These are phyloP conservation scores for Aspergillus ustus DNA, from an alignment of 2,329 filamentous ascomycete species.

Conservation along the genomic window DNA sequence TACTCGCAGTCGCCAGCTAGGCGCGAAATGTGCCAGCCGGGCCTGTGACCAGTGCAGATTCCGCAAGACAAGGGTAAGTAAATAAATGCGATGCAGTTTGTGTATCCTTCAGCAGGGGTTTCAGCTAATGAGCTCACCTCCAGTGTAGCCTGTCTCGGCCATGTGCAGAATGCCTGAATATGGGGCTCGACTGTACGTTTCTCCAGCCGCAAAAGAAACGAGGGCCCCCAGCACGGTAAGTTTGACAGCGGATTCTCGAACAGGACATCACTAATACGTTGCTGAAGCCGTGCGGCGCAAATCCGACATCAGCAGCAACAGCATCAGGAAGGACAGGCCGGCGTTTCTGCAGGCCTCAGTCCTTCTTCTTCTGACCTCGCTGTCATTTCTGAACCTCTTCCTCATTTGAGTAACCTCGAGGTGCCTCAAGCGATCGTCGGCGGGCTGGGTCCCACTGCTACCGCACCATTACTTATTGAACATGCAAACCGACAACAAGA, in stretches of 20 bases:
- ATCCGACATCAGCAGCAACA: conserved; percentile 42
- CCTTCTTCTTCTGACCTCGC: background rate
- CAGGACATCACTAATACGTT: background rate
- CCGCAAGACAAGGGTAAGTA: conserved; percentile 44
- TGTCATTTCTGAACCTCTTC: background rate
- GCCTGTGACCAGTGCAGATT: conserved; percentile 51
- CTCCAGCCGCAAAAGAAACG: conserved; percentile 49
- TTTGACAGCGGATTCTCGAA: conserved; percentile 16
- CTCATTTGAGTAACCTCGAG: background rate
- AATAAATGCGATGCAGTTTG: background rate
- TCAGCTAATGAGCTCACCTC: conserved; percentile 9
- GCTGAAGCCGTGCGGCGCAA: conserved; percentile 41
- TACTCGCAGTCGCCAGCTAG: background rate
- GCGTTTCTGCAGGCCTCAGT: conserved; percentile 3
- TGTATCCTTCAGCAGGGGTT: background rate
- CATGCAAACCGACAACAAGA: background rate
- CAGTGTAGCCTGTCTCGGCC: conserved; percentile 47
- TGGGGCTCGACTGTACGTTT: conserved; percentile 48
- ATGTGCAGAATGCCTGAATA: conserved; percentile 43
- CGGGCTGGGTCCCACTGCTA: background rate
- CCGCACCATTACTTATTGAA: background rate
- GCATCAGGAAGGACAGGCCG: background rate
- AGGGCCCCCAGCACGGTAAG: conserved; percentile 44
- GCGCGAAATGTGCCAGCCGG: conserved; percentile 30
- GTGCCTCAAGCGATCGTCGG: background rate